A percentile compares a stretch with the other conserved stretches of the same genome.
These are phyloP conservation scores for Trypanosoma theileri DNA, from an alignment of 208 protist genomes.

Conservation along the genomic window DNA sequence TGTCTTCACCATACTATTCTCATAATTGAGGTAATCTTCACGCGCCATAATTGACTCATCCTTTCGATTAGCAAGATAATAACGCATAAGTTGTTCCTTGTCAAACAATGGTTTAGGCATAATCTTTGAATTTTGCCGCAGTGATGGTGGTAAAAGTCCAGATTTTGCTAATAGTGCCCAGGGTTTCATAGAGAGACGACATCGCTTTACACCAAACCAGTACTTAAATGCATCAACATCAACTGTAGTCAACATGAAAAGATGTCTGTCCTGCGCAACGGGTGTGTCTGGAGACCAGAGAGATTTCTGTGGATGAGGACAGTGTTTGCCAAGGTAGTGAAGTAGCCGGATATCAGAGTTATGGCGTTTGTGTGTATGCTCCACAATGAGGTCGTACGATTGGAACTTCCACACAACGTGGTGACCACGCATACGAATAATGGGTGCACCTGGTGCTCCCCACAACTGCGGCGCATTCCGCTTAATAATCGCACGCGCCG, in stretches of 20 bases:
- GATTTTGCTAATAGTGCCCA: constrained; percentile 88
- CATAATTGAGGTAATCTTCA: constrained; percentile 84
- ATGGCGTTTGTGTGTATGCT: constrained; percentile 83
- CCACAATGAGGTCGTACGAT: constrained; percentile 86
- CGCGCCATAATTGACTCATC: constrained; percentile 47
- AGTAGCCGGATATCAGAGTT: constrained; percentile 85
- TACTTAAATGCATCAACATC: constrained; percentile 93
- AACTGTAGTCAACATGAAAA: constrained; percentile 91
- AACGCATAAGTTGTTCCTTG: constrained; percentile 87
- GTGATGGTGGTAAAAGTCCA: constrained; percentile 80
- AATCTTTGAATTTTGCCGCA: constrained; percentile 85
- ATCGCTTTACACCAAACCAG: constrained; percentile 91
- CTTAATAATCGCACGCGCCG: constrained; percentile 58
- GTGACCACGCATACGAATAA: constrained; percentile 87
- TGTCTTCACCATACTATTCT: constrained; percentile 84
- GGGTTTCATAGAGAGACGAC: constrained; percentile 68
- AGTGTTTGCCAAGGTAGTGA: constrained; percentile 91
- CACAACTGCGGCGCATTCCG: constrained; percentile 71
- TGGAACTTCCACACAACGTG: constrained; percentile 89
- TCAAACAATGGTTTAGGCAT: constrained; percentile 91
- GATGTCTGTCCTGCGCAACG: constrained; percentile 85
- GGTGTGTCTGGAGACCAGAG: constrained; percentile 92
- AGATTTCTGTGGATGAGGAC: constrained; percentile 91
- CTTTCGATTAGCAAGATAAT: constrained; percentile 90
- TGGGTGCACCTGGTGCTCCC: constrained; percentile 82